These are phyloP conservation scores for Porcisia hertigi DNA, from an alignment of 208 protist species.

Conservation along the genomic window DNA sequence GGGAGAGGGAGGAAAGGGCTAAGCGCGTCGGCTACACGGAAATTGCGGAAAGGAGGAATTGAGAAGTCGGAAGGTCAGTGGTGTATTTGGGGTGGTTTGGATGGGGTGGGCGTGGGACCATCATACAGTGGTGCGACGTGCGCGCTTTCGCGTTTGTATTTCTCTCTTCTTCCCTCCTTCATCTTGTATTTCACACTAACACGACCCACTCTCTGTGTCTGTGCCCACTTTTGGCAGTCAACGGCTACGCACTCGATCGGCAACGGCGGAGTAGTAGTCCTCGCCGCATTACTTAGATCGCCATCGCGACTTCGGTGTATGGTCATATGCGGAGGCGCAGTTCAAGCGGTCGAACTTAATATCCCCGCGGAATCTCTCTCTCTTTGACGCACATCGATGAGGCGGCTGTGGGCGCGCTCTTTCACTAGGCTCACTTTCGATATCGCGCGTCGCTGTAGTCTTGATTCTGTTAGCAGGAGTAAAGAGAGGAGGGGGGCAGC, in stretches of 20 bases:
- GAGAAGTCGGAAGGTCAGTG: no score
- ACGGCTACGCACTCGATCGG: neutral
- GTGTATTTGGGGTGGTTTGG: neutral
- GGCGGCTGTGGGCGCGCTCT: neutral
- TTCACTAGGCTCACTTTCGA: neutral
- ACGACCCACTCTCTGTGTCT: neutral
- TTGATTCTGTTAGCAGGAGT: neutral
- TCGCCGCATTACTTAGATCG: neutral
- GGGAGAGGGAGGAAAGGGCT: no score
- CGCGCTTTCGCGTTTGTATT: neutral
- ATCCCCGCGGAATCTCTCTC: neutral
- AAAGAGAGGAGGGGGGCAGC: neutral
- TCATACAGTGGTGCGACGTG: neutral
- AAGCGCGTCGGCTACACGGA: no score
- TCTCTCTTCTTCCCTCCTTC: no score
- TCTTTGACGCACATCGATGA: neutral
- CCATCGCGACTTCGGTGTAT: neutral
- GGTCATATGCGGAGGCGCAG: neutral
- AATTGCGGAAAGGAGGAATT: no score
- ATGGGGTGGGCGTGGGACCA: neutral
- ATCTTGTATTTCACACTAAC: neutral
- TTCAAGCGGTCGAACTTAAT: neutral
- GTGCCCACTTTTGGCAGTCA: neutral
- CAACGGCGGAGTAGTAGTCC: neutral
- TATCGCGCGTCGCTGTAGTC: neutral